Percentiles rank a stretch among this genome's conserved stretches.
These are phyloP conservation scores for Nicotiana noctiflora DNA, from an alignment of 257 asterid genomes.

Conservation along the genomic window DNA sequence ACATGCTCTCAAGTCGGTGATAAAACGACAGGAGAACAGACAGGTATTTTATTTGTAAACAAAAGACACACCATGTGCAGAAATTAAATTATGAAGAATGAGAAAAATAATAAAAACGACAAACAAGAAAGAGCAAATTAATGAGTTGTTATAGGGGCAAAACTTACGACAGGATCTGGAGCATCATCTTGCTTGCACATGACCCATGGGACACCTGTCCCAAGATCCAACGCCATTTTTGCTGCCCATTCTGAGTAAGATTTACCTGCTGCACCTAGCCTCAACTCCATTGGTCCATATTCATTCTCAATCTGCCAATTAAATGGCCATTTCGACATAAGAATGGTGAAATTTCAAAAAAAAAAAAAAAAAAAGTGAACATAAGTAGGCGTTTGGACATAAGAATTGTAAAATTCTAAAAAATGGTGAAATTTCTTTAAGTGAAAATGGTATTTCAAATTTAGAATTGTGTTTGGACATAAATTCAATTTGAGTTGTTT, in stretches of 20 bases:
- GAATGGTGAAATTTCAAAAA: no score
- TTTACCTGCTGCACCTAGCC: slow-evolving; percentile 17
- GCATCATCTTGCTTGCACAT: slow-evolving; percentile 34
- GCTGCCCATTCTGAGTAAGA: slow-evolving; percentile 28
- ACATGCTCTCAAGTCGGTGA: slow-evolving; percentile 14
- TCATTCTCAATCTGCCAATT: slow-evolving; percentile 25
- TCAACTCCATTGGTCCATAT: slow-evolving; percentile 25
- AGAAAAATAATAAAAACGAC: slow-evolving; percentile 13
- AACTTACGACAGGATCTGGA: slow-evolving; percentile 51
- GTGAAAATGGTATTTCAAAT: no score
- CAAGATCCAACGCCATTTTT: slow-evolving; percentile 22
- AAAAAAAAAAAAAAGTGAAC: no score
- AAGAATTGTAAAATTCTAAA: no score
- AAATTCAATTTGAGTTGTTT: no score
- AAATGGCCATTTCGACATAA: no score
- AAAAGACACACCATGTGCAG: slow-evolving; percentile 41
- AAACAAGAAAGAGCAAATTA: slow-evolving; percentile 1
- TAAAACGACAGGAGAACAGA: slow-evolving; percentile 26
- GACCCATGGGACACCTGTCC: slow-evolving; percentile 31
- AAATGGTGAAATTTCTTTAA: no score
- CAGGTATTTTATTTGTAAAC: background rate
- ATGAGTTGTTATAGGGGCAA: background rate
- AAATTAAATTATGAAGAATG: slow-evolving; percentile 14
- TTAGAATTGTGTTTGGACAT: no score
- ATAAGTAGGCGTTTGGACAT: no score